Percentiles rank a stretch among this genome's conserved stretches.
These are phyloP conservation scores for Oehlia diaphana DNA, from an alignment of 192 early-diverging fungal genomes.

Conservation along the genomic window DNA sequence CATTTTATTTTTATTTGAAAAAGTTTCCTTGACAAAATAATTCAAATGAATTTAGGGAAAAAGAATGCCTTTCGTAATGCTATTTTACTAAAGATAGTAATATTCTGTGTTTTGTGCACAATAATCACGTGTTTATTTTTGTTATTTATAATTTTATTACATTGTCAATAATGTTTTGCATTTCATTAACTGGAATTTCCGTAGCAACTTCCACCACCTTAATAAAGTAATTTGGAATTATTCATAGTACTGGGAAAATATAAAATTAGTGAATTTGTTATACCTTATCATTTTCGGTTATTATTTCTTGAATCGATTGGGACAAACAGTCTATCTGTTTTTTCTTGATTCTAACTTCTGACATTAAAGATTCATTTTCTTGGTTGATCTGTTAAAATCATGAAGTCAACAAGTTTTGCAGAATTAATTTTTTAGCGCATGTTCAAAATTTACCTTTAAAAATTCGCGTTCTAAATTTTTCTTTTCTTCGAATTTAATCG, in stretches of 20 bases:
- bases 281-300: background rate
- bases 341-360: background rate
- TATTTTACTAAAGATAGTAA: too few species aligned
- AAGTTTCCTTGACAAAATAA: background rate
- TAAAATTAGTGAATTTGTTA: background rate
- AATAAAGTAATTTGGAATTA: background rate
- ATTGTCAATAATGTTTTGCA: background rate
- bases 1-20: slow-evolving; percentile 44
- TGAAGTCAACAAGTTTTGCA: background rate
- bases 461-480: slow-evolving; percentile 12
- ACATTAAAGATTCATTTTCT: slow-evolving; percentile 1
- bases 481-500: background rate
- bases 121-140: background rate
- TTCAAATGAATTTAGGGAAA: background rate
- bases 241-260: background rate
- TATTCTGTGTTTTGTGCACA: too few species aligned
- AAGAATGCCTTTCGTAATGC: too few species aligned
- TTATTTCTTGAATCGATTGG: background rate
- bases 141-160: background rate
- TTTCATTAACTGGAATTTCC: slow-evolving; percentile 8
- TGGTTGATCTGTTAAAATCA: background rate
- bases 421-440: background rate
- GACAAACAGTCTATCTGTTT: background rate
- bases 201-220: background rate
- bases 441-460: slow-evolving; percentile 4